phyloP scores from a whole-genome alignment of 768 basidiomycete species.

The Phaffia tasmanica region DNA sequence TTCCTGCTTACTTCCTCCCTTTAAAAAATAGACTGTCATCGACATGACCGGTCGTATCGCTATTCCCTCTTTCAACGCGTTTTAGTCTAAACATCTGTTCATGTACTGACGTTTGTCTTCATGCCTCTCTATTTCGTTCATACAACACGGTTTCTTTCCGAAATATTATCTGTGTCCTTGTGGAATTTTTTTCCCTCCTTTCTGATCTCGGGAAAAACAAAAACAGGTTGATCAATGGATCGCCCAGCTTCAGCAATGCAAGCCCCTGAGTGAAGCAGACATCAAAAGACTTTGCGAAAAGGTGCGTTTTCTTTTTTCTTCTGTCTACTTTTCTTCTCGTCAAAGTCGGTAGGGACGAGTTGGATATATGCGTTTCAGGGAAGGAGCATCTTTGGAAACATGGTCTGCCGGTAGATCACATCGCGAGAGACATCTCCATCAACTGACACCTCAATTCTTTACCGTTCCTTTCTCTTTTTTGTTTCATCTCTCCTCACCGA shows the following conservation, averaged over 20 bases:
- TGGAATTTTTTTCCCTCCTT: neutral
- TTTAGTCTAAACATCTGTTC: neutral
- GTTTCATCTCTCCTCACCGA: neutral
- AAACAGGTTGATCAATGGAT: constrained; percentile 92
- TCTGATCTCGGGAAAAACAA: too few relatives aligned
- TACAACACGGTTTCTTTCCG: neutral
- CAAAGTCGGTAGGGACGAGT: neutral
- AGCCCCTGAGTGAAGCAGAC: constrained; percentile 86
- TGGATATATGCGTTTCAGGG: too few relatives aligned
- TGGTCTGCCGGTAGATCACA: too few relatives aligned
- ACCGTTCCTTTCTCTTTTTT: neutral
- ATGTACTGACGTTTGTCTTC: neutral
- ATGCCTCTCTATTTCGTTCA: neutral
- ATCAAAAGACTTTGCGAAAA: constrained; percentile 98
- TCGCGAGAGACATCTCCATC: neutral
- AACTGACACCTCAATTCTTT: constrained; percentile 24
- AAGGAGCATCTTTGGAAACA: too few relatives aligned
- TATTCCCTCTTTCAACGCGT: neutral
- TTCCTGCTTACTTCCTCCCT: neutral
- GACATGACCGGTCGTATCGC: neutral
- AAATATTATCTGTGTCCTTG: neutral
- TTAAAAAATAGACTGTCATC: neutral
- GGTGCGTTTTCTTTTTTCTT: constrained; percentile 46
- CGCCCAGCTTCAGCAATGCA: constrained; percentile 90
- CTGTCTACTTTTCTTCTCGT: neutral